Evolutionary conservation across 768 basidiomycete species (phyloP), one percentile per base, ranked within the genome.

Genomic region (Phylloporus rhodoxanthus): DNA sequence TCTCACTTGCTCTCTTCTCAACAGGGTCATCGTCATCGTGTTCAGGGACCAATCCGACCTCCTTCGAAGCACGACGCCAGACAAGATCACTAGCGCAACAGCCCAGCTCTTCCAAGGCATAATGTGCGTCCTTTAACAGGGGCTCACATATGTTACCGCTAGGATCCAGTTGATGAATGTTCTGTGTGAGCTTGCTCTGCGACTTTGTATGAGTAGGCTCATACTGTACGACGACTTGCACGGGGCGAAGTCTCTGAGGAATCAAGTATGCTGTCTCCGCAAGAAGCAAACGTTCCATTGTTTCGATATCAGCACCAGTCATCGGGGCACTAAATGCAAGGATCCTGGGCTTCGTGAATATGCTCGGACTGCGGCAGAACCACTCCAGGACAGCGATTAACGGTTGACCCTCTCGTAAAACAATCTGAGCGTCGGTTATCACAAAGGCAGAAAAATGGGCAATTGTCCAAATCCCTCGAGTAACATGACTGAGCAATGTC

Each of bases 41-140:
- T 43, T 65, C 66, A n/a, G 63, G 60, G n/a, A 57, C 56, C 43
- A 61, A 51, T 39, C 53, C 51, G 9, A 58, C 49, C 44, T 75
- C 73, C 52, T 70, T 75, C 40, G 77, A 54, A 19, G 75, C 75
- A 37, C 74, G 75, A 54, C 81, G 73, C 87, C 85, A 90, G 43
- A 84, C 68, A 30, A 87, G 68, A 56, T 89, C 85, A 32, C 81
- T 73, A 42, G 84, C 87, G 55, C 83, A 88, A 32, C 75, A 56
- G 7, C 88, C 88, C 26, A 90, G 60, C 58, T 86, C 79, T 23
- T 64, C 59, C 30, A 77, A 64, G 17, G 74, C 74, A 55, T 67
- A 62, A 17, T 70, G 72, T 10, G 82, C 78, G 23, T 73, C 69
- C 37, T 61, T 68, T 59, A 81, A 78, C 36, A 79, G 64, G 30